Base-by-base conservation (phyloP, 1,139 yeast genomes). In the Kodamaea arcana region DNA sequence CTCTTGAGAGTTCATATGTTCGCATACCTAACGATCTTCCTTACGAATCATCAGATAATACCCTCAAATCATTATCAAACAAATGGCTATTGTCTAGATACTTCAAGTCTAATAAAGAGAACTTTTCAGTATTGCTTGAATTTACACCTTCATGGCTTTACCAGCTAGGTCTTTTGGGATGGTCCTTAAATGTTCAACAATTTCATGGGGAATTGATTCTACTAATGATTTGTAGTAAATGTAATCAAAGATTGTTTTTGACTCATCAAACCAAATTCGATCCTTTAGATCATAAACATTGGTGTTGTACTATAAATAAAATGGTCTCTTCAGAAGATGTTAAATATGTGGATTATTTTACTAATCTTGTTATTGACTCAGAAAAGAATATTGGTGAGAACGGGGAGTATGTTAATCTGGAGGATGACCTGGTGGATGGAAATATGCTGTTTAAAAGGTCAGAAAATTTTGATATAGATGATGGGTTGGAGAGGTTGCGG, bases 31-130 rank as follows among this genome's bases (percentile, higher is more conserved):
- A 7, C 6, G 22, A 18, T 9, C 9, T 9, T 9, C 22, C 6
- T 7, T 6, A 18, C 22, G 9, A 18, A 7, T 18, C 22, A 18
- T 7, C 22, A 7, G 22, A 18, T 9, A 6, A 7, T 18, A 42
- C 52, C 9, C 6, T 18, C 22, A 6, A 18, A 18, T 18, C 22
- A 18, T 18, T 9, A 2, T 62, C 72, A 11, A 63, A 65, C 36
- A 37, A 42, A 29, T 61, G 66, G 64, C 44, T 68, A 11, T 35
- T 62, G 2, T 42, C 50, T 7, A 45, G 54, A 12, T 61, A 49
- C 42, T 64, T 52, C 38, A 44, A 46, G 24, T 63, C 62, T 15
- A 51, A 63, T 37, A 65, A 67, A 40, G 73, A 67, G 37, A 67
- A 67, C 35, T 47, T 54, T 18, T 39, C 52, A 6, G 29, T 42